Evolutionary conservation across 2,329 filamentous ascomycete species (phyloP), one percentile per base, ranked within the genome.

Genomic region (Aspergillus sergii): DNA sequence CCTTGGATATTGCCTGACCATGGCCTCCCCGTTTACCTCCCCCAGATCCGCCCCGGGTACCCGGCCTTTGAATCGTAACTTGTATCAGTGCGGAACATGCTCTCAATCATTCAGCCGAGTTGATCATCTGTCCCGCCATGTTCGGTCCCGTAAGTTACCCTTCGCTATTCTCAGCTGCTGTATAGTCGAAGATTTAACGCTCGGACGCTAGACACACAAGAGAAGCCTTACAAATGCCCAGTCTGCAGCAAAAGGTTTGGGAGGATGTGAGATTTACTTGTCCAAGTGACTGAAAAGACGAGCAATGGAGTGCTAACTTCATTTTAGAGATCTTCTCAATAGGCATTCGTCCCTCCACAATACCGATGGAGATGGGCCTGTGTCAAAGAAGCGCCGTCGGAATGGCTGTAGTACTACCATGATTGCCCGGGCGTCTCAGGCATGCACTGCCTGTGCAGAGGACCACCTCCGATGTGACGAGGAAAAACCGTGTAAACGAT

Each of bases 51-150:
- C 16, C 39, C 19, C 39, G 19, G 16, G 16, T n/a, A 41, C 39
- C 39, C 39, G 16, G 39, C 19, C 19, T 41, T 19, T 41, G 39
- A 45, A 62, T 53, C 19, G 63, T 64, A 50, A 48, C 60, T 21
- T 65, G 39, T 62, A 51, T 28, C 60, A 62, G 46, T 62, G 60
- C 26, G 60, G 60, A 28, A 62, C 34, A 51, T 67, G 64, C 45
- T 64, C 62, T 3, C 61, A 66, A 28, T 64, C 64, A 2, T 77
- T 74, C 54, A 73, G 68, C 46, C 69, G 75, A 6, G 57, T 73
- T 48, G 75, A 76, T 53, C 75, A 77, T 65, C 67, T 77, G 10
- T 69, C 71, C 12, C 73, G 75, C 32, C 75, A 77, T 64, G 69
- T 77, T 23, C 70, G 74, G n/a, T 74, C 75, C 11, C 75, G 75